Base-by-base conservation (phyloP, 495 filamentous ascomycete species). In the Xylaria venustula region DNA sequence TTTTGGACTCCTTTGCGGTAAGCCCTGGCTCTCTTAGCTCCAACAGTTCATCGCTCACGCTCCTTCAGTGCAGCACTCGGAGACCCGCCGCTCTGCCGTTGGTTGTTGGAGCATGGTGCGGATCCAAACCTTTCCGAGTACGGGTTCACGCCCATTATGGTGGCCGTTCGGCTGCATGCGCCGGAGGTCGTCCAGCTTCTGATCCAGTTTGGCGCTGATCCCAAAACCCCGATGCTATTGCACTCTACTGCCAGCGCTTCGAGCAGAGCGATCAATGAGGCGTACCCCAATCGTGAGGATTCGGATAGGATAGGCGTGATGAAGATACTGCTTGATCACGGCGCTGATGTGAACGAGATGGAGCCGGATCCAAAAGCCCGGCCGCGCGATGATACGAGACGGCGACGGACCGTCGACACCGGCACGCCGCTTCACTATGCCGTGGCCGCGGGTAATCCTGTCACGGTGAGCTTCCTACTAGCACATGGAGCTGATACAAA, bases 311-410 rank as follows among this genome's bases (percentile, higher is more conserved):
- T 62, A 62, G 22, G 19, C n/a, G 60, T 62, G 17, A 56, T 62
- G 60, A 56, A 62, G 19, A 57, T 62, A 34, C 26, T 62, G 32
- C 42, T 62, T 5, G 60, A 62, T 1, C 34, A 62, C 34, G 60
- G 60, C 46, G 60, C 60, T 22, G 60, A 62, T 26, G 60, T 62
- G 25, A 62, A 62, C 60, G 60, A 62, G 52, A 62, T 62, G 60
- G 60, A 62, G 52, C 60, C 60, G 25, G 60, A 62, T 14, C 60
- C 60, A 14, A 62, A 62, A 28, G 36, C 60, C 20, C 52, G 60
- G 45, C 52, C 60, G 6, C 51, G 60, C 32, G 60, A 62, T 22
- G 52, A 62, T 51, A 20, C 32, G 17, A 55, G 60, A 36, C 51
- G 60, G 40, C 56, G 46, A 26, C 52, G 60, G 46, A 62, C 60